Base-by-base conservation (phyloP, 106 monocot genomes). In the Dendrobium chrysotoxum region DNA sequence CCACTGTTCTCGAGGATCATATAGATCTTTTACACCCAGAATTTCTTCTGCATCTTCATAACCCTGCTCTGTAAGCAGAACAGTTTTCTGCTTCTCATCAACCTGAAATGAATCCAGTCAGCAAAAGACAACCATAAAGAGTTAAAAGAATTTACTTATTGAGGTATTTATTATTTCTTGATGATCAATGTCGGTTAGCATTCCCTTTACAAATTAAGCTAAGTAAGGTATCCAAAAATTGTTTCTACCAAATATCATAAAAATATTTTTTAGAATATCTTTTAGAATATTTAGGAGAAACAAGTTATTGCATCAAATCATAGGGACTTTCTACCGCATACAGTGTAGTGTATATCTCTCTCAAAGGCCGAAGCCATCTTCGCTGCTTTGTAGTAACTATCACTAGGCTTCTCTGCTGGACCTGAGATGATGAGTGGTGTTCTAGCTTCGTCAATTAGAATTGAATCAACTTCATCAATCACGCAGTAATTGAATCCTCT, bases 381-480 rank as follows among this genome's bases (percentile, higher is more conserved):
- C 78, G 97, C 92, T 80, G 94, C 97, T 84, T 94, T 98, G 84
- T 92, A 98, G 79, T 98, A 98, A 35, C 94, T 76, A 78, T 94
- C 92, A 88, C 97, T 95, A 31, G 97, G 97, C 53, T 91, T 98
- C 75, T 98, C 97, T 76, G 97, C 97, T 80, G 88, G 86, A 47
- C 97, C 97, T 28, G 97, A 98, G 54, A 98, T 95, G 78, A 98
- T 98, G 72, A 98, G 91, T 46, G 97, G 97, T 75, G 97, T 98
- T 82, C 97, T 90, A 77, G 97, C 97, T 89, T 98, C 97, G 82
- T 98, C 97, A 81, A 98, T 98, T 76, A 98, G 91, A 80, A 98
- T 98, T n/a, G 98, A 98, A 86, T 98, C 94, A 80, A 98, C 98
- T 78, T 98, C 94, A 91, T 98, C 98, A 82, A 95, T 98, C 66